Evolutionary conservation across 345 rosid genomes (phyloP), one percentile per base, ranked within the genome.

Genomic region (Orychophragmus violaceus): DNA sequence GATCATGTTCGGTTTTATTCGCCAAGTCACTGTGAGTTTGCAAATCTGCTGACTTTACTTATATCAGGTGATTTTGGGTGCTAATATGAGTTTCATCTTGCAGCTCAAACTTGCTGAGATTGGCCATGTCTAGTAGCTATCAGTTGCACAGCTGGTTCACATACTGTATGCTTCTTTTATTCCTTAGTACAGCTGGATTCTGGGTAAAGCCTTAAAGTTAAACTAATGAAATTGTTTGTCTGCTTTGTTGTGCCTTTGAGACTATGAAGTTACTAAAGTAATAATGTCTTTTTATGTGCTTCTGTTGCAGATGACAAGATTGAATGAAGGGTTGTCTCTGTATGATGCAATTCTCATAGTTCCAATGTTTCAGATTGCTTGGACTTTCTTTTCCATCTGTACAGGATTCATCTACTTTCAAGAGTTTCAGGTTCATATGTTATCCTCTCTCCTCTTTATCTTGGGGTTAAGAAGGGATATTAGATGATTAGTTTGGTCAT

Each of bases 291-390:
- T n/a, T 39, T 8, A 55, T 22, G 19, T 51, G 66, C 41, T 49
- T 46, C 21, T 68, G 62, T 28, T 78, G 72, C 92, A 94, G 99
- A 84, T 90, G 99, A 76, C 99, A 46, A 84, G 99, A 70, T 77
- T 94, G 80, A 94, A 94, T 68, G 99, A 90, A 75, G 99, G 99
- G 52, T 78, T 94, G 77, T 76, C 99, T 17, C 74, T 87, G 29
- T 94, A 85, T 35, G 99, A 94, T 76, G 99, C 99, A 59, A 88
- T 94, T 68, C 90, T 90, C 52, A 94, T 94, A 62, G 99, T 94
- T 80, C 99, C 99, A 5, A 94, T 94, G 99, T 94, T 94, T 81
- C 97, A 94, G 81, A 94, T 94, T 78, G 97, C 88, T 59, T 94
- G 99, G 99, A 90, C 99, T 62, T 94, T 90, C 87, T 90, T 94